Percentiles rank a stretch among this genome's conserved stretches.
Evolutionary conservation across 176 grass and related monocot genomes (phyloP).

Genomic region (Hordeum vulgare): MorexV3_pseudomolecules_assembly NC_058523.1:509503867-509504366

Average conservation of each 20-base stretch:
- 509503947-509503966: not conserved
- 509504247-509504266: slow-evolving; percentile 74
- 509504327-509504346: slow-evolving; percentile 10
- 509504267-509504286: slow-evolving; percentile 18
- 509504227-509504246: slow-evolving; percentile 71
- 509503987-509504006: not conserved
- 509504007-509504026: slow-evolving; percentile 11
- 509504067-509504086: slow-evolving; percentile 68
- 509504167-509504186: slow-evolving; percentile 14
- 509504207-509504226: slow-evolving; percentile 66
- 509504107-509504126: slow-evolving; percentile 19
- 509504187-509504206: slow-evolving; percentile 64
- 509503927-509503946: slow-evolving; percentile 24
- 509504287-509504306: not conserved
- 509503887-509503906: slow-evolving; percentile 39
- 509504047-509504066: slow-evolving; percentile 53
- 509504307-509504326: not conserved
- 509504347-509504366: not conserved
- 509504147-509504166: slow-evolving; percentile 12
- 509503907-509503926: slow-evolving; percentile 35
- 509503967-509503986: slow-evolving; percentile 2
- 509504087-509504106: slow-evolving; percentile 87
- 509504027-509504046: not conserved
- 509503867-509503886: slow-evolving; percentile 91
- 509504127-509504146: slow-evolving; percentile 3